Base-by-base conservation (phyloP, 192 early-diverging fungal species). In the Linnemannia hyalina region DNA sequence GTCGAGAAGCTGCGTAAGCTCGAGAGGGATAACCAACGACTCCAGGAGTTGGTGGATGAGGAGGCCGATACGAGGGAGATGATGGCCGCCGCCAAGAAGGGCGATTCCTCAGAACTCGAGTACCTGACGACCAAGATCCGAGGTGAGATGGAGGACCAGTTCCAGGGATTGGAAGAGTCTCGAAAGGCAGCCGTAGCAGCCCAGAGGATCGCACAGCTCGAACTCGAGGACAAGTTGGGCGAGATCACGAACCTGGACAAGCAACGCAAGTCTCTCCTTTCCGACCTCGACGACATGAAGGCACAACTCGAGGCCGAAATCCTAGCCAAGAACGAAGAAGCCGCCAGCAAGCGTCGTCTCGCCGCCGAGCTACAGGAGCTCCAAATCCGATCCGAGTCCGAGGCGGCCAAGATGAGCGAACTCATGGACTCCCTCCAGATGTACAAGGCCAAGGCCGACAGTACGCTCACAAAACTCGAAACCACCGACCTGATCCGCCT, bases 131-230 rank as follows among this genome's bases (percentile, higher is more conserved):
- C 80, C 73, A 91, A 89, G 80, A 90, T 94, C n/a, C 83, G 91
- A 63, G 87, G 92, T 0, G 96, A 97, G 68, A 89, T 93, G 57
- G 95, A 96, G 63, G 94, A 92, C 75, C 94, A 92, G 52, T 87
- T 97, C 63, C 94, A 94, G 36, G 93, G 93, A 60, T 89, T 97
- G 3, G 97, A 97, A 85, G 95, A 96, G 76, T 95, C 95, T 18
- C 93, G 95, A 11, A 90, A 94, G 82, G 95, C 96, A 22, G 89
- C 97, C n/a, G 84, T 96, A 26, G 92, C 95, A 32, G 92, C 95
- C 16, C 94, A 97, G 83, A 91, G 95, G 35, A 87, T 96, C 29
- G 91, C 92, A 4, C 89, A 94, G 74, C 95, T 95, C 76, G 97
- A 97, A 80, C 79, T 95, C 52, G 97, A 97, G 74, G 95, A 96